Conservation (phyloP, 805 yeast genomes). For the Candida nanaspora region DNA sequence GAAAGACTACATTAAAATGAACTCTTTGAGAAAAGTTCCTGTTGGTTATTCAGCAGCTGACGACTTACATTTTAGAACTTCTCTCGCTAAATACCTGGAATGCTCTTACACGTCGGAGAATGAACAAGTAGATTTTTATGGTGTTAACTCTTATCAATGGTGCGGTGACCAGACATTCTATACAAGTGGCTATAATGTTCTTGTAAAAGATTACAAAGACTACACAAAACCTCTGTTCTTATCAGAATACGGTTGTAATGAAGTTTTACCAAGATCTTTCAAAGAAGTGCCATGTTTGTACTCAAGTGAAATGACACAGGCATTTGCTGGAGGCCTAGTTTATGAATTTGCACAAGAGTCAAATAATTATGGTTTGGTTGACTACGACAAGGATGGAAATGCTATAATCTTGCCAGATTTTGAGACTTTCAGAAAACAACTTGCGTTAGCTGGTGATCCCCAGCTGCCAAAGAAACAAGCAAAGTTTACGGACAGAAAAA, state of each 20-base stretch:
- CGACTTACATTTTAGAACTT: conserved; percentile 67
- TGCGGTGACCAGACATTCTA: conserved; percentile 82
- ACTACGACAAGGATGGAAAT: conserved; percentile 34
- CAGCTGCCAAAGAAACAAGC: conserved; percentile 14
- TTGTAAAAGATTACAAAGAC: conserved; percentile 62
- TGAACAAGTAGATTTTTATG: conserved; percentile 71
- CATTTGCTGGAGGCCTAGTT: conserved; percentile 80
- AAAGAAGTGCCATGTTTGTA: conserved; percentile 69
- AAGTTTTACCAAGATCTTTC: conserved; percentile 68
- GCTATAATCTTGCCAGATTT: conserved; percentile 38
- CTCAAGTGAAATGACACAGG: conserved; percentile 63
- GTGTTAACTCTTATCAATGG: conserved; percentile 78
- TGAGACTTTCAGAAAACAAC: conserved; percentile 32
- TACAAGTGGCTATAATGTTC: conserved; percentile 65
- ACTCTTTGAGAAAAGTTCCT: conserved; percentile 65
- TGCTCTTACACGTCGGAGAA: conserved; percentile 49
- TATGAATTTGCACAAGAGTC: conserved; percentile 77
- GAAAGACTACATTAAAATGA: conserved; percentile 55
- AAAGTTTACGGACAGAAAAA: neutral
- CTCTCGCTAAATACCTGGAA: conserved; percentile 74
- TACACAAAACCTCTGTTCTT: conserved; percentile 76
- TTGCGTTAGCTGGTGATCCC: conserved; percentile 26
- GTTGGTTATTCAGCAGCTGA: conserved; percentile 98
- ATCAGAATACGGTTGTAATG: conserved; percentile 91
- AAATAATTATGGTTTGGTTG: conserved; percentile 73